Conservation (phyloP, 352 stramenopile species). For the Pythium monospermum region DNA sequence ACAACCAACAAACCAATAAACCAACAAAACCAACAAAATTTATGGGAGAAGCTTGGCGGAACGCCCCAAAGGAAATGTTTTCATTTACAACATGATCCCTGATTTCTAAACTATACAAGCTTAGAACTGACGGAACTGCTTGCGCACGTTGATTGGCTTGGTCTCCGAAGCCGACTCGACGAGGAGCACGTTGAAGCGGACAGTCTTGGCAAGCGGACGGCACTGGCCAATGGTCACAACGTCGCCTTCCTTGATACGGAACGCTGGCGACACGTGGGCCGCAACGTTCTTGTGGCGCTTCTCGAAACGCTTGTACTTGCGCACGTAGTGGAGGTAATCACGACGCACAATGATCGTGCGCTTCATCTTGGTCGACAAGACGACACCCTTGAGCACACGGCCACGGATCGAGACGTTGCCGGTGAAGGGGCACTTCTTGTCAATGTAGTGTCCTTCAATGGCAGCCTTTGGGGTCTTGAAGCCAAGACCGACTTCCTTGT, state of each 20-base stretch:
- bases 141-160: conserved; percentile 96
- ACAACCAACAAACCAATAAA: no score
- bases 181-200: conserved; percentile 99
- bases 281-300: conserved; percentile 99
- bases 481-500: conserved; percentile 96
- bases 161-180: conserved; percentile 95
- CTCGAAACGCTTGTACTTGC: conserved; percentile 99
- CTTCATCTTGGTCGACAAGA: conserved; percentile 99
- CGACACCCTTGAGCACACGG: conserved; percentile 97
- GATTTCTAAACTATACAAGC: no score
- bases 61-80: conserved; percentile 2
- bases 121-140: conserved; percentile 99
- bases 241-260: conserved; percentile 98
- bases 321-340: conserved; percentile 99
- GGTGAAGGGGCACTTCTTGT: conserved; percentile 99
- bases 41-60: conserved; percentile 1
- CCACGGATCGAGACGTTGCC: conserved; percentile 99
- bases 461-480: conserved; percentile 98
- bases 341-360: conserved; percentile 98
- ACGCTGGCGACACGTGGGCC: conserved; percentile 96
- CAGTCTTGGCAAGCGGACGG: conserved; percentile 99
- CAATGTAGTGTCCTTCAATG: conserved; percentile 95
- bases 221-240: conserved; percentile 99
- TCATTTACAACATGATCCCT: background rate
- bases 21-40: conserved; percentile 3